Conservation (phyloP, 331 rosid genomes). For the Quercus phellos region DNA sequence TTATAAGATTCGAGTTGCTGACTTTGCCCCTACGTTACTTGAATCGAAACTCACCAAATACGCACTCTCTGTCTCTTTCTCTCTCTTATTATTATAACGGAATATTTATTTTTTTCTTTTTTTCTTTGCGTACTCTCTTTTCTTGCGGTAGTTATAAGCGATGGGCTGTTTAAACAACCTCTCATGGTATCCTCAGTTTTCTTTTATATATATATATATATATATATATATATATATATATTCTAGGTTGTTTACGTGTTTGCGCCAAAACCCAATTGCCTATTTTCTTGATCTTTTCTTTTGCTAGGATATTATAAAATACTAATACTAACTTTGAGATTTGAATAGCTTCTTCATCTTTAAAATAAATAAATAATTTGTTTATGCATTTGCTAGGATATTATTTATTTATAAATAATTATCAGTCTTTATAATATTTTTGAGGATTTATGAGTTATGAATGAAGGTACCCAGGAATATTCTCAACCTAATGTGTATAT, state of each 20-base stretch:
- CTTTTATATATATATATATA: background rate
- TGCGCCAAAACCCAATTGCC: background rate
- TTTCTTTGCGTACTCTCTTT: background rate
- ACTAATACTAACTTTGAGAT: background rate
- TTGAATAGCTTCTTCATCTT: background rate
- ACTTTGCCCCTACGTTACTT: constrained; percentile 29
- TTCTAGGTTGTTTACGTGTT: background rate
- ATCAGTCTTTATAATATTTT: background rate
- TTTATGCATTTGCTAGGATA: too few relatives aligned
- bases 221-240: background rate
- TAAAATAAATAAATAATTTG: background rate
- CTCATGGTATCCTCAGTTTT: background rate
- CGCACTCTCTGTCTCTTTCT: background rate
- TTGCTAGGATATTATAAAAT: too few relatives aligned
- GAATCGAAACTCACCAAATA: background rate
- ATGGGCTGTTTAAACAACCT: background rate
- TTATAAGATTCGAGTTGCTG: background rate
- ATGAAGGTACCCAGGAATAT: background rate
- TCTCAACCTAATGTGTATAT: too few relatives aligned
- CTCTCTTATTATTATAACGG: background rate
- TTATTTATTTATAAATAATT: background rate
- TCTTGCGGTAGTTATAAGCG: background rate
- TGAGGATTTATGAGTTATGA: background rate
- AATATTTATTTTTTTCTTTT: background rate
- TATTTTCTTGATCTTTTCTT: background rate